phyloP scores from a whole-genome alignment of 2,329 filamentous ascomycete genomes.

The Pestalotiopsis sp. region DNA sequence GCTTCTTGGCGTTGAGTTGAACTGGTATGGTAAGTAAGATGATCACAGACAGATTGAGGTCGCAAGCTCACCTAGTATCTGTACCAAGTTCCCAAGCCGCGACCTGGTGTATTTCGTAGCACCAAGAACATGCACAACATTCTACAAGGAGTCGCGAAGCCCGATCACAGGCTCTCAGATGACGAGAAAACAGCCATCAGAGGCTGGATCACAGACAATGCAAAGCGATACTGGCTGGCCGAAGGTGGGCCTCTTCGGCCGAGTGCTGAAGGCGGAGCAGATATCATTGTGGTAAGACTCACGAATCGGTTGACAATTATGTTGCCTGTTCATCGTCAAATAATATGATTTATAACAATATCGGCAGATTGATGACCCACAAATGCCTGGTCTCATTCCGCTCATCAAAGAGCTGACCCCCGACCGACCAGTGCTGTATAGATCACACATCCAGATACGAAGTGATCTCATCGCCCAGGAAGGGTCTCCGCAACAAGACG shows the following conservation, averaged over 20 bases:
- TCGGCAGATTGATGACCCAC: constrained; percentile 73
- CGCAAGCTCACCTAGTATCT: neutral
- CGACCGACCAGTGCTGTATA: constrained; percentile 76
- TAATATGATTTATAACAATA: neutral
- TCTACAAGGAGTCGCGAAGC: constrained; percentile 74
- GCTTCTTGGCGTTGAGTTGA: constrained; percentile 67
- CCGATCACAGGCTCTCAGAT: constrained; percentile 63
- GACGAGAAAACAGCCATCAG: constrained; percentile 66
- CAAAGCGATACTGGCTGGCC: constrained; percentile 73
- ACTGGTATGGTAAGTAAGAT: constrained; percentile 64
- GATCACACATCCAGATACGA: constrained; percentile 82
- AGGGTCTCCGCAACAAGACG: constrained; percentile 70
- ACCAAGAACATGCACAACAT: constrained; percentile 92
- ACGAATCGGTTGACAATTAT: neutral
- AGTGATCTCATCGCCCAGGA: constrained; percentile 68
- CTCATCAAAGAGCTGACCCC: constrained; percentile 73
- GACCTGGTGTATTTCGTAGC: constrained; percentile 77
- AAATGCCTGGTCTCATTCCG: constrained; percentile 80
- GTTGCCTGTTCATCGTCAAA: neutral
- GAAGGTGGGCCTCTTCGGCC: constrained; percentile 68
- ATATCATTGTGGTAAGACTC: constrained; percentile 66
- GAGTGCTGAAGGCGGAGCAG: constrained; percentile 70
- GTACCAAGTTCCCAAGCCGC: constrained; percentile 70
- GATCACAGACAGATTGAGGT: neutral
- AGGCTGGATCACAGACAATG: constrained; percentile 75